Conservation (phyloP, 495 filamentous ascomycete species). For the Letharia columbiana region DNA sequence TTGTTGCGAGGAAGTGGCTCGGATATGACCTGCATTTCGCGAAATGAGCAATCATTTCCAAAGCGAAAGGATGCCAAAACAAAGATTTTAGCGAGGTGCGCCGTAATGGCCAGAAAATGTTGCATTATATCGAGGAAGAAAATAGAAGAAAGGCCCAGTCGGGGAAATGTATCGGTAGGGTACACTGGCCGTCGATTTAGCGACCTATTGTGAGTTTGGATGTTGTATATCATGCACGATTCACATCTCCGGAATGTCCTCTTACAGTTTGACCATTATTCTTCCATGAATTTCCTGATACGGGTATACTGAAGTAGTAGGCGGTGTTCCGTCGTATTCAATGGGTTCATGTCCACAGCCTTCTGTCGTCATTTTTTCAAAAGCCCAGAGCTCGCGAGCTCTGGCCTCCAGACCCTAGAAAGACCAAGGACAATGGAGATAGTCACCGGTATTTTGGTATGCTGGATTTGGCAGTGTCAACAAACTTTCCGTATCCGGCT, state of each 20-base stretch:
- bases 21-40: conserved; percentile 97
- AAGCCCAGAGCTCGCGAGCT: neutral
- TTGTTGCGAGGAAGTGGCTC: conserved; percentile 85
- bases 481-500: too few relatives aligned
- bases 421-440: too few relatives aligned
- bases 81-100: neutral
- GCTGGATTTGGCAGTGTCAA: too few relatives aligned
- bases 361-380: neutral
- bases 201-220: neutral
- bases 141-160: neutral
- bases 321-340: neutral
- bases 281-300: neutral
- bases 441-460: neutral
- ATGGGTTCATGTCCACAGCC: neutral
- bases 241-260: neutral
- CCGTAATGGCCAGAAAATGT: neutral
- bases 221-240: neutral
- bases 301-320: neutral
- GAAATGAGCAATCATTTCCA: conserved; percentile 57
- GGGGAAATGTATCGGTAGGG: neutral
- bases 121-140: neutral
- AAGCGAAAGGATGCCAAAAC: neutral
- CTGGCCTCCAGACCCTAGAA: neutral
- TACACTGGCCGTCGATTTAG: neutral
- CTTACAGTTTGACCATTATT: neutral